These are phyloP conservation scores for Raddia guianensis DNA, from an alignment of 176 grass and related monocot species.

Conservation along the genomic window DNA sequence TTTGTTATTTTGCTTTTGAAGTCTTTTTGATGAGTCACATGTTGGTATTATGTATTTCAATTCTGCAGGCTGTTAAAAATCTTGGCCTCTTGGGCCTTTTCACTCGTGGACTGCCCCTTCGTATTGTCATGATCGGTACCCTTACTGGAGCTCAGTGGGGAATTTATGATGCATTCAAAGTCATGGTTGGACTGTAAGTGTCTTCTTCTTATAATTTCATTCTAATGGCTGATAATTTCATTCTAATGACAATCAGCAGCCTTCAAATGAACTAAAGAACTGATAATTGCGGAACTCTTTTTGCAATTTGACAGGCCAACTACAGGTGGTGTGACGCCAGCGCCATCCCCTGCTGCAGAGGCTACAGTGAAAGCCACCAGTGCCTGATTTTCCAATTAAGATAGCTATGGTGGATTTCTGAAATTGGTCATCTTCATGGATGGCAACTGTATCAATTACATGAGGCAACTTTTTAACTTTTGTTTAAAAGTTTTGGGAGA, in stretches of 20 bases:
- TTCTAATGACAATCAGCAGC: background rate
- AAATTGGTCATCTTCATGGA: slow-evolving; percentile 20
- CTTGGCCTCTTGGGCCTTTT: slow-evolving; percentile 36
- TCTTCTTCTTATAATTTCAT: background rate
- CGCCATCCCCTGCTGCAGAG: slow-evolving; percentile 28
- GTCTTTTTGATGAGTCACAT: background rate
- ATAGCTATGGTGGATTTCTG: slow-evolving; percentile 35
- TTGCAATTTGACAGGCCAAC: slow-evolving; percentile 54
- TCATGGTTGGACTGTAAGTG: slow-evolving; percentile 1
- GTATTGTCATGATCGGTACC: slow-evolving; percentile 86
- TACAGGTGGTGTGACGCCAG: slow-evolving; percentile 58
- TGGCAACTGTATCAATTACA: slow-evolving; percentile 35
- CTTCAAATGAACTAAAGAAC: background rate
- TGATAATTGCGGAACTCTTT: background rate
- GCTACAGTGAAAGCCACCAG: slow-evolving; percentile 19
- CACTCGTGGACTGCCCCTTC: slow-evolving; percentile 57
- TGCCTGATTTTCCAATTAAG: slow-evolving; percentile 33
- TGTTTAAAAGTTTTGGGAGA: slow-evolving; percentile 37
- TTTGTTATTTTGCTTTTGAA: background rate
- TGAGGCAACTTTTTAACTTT: slow-evolving; percentile 37
- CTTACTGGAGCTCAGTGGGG: slow-evolving; percentile 74
- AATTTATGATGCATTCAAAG: slow-evolving; percentile 10
- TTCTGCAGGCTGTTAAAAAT: slow-evolving; percentile 61
- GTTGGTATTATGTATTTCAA: background rate
- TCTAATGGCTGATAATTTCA: background rate